Base-by-base conservation (phyloP, 2,329 filamentous ascomycete genomes). In the Colletotrichum sp. region DNA sequence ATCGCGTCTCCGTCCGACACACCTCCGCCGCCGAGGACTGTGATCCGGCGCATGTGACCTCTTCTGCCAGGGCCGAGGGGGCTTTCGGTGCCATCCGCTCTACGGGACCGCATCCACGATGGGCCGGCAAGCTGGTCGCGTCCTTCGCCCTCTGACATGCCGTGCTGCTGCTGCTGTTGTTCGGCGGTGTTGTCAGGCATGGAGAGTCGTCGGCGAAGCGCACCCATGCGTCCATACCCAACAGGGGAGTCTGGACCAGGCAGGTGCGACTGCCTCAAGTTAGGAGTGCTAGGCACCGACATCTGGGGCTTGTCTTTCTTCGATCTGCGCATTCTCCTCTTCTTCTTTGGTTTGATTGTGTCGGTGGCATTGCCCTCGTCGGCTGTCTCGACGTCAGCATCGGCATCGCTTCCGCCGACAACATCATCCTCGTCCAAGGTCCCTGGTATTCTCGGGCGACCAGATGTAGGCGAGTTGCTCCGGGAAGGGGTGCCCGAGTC, bases 381-480 rank as follows among this genome's bases (percentile, higher is more conserved):
- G 0, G 93, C 95, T 60, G 95, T 98, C 82, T 97, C 96, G 2
- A 93, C 95, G 83, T 97, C 95, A 1, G 94, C 93, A 81, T 94
- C 93, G 16, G 89, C 92, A 83, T 96, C 95, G 82, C 92, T 95
- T 24, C 91, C 92, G 16, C 44, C 74, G 21, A 21, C 44, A 57
- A 30, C 49, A 77, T 89, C 90, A 73, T 90, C 89, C 78, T 91
- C 90, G 57, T 86, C 84, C 71, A 92, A 83, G 1, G 89, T 91
- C 24, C 89, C 87, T 12, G 90, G 90, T 77, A 92, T 87, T 72
- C 88, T 87, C 63, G 88, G 80, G 52, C 89, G 87, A 3, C 84
- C 81, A 8, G 84, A 80, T 2, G 86, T 87, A 4, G 92, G 90
- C 13, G 91, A 91, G 78, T 84, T 88, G 7, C 86, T 80, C 15